These are phyloP conservation scores for Prosopis cineraria DNA, from an alignment of 306 rosid genomes.

Conservation along the genomic window DNA sequence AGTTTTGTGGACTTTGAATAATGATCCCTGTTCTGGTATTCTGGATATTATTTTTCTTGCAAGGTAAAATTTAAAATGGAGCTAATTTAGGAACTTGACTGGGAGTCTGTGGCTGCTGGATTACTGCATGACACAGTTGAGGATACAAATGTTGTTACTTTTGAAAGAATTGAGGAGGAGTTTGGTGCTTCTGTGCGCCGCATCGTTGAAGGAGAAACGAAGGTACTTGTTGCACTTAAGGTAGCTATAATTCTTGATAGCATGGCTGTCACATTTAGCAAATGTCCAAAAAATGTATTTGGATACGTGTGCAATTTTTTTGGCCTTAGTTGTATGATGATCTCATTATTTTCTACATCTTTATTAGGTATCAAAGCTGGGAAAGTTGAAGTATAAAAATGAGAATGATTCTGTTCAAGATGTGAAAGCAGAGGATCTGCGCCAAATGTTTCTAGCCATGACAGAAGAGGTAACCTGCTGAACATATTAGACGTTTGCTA, in stretches of 20 bases:
- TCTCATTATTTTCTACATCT: constrained; percentile 32
- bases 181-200: constrained; percentile 86
- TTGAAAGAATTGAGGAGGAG: constrained; percentile 92
- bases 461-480: constrained; percentile 83
- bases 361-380: constrained; percentile 88
- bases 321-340: constrained; percentile 24
- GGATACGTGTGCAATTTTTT: constrained; percentile 5
- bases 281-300: constrained; percentile 32
- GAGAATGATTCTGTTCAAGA: constrained; percentile 82
- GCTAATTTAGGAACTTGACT: constrained; percentile 80
- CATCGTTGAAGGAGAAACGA: constrained; percentile 99
- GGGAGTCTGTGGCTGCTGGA: constrained; percentile 98
- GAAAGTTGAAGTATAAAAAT: constrained; percentile 87
- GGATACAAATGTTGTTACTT: constrained; percentile 88
- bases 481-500: constrained; percentile 21
- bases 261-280: constrained; percentile 22
- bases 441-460: constrained; percentile 99
- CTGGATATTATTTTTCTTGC: constrained; percentile 25
- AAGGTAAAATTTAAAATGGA: constrained; percentile 28
- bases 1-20: constrained; percentile 44
- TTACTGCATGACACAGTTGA: constrained; percentile 97
- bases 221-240: constrained; percentile 54
- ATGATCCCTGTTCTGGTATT: constrained; percentile 18
- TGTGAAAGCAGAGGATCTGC: constrained; percentile 96
- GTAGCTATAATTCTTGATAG: background rate